Base-by-base conservation (phyloP, 768 basidiomycete species). In the Mycena olivaceomarginata region DNA sequence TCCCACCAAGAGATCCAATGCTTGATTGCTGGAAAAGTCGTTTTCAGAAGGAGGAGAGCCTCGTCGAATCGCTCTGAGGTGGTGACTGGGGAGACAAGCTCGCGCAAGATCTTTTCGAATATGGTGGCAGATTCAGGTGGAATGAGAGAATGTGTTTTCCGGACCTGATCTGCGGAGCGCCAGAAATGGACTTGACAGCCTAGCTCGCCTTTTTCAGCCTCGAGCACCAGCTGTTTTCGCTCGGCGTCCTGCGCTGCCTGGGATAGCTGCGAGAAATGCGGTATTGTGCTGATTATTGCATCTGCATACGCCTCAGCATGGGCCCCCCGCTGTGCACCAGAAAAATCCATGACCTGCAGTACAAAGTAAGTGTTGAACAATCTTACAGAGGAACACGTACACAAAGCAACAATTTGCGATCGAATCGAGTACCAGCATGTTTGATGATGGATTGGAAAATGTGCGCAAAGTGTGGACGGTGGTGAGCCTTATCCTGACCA, bases 131-230 rank as follows among this genome's bases (percentile, higher is more conserved):
- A 45, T n/a, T 60, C 48, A 4, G 59, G 71, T 18, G 59, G 79
- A 53, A 82, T 65, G 11, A 82, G 40, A 0, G 59, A 51, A 5
- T 59, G 68, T 37, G 76, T 78, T 20, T 68, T 57, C 39, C 46
- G 73, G 25, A 81, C 39, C 11, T 75, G 73, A 22, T 45, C 67
- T 9, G 68, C 70, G 10, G 81, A 82, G 12, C 76, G 70, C 43
- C 41, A 48, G 56, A 82, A 83, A 69, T 83, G 81, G 25, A 80
- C 59, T 2, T 80, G 72, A 45, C 82, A 83, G 37, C 82, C 82
- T 0, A 77, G 41, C 41, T 80, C 67, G 6, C 65, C 70, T 37
- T 76, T 40, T 41, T 75, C 39, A 0, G 81, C 81, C 18, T 79
- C 74, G 9, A 65, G 25, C 12, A 80, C 15, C 25, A 74, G 77